These are phyloP conservation scores for Gilbertella persicaria DNA, from an alignment of 371 early-diverging fungal species.

Conservation along the genomic window DNA sequence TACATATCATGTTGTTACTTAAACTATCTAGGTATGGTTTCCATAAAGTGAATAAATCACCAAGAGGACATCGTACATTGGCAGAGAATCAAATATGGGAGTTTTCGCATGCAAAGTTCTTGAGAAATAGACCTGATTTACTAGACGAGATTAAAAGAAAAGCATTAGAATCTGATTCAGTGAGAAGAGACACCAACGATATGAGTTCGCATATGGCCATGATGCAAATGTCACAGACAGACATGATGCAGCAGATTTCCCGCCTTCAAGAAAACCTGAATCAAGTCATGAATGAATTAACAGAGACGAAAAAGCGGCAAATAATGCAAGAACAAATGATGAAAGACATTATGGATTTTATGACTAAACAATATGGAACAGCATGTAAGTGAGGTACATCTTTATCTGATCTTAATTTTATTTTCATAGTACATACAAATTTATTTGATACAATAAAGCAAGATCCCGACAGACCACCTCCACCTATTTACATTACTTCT, in stretches of 20 bases:
- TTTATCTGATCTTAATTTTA: neutral
- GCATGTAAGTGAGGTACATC: constrained; percentile 23
- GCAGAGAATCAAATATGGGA: constrained; percentile 78
- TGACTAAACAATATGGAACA: constrained; percentile 49
- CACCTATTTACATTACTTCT: constrained; percentile 37
- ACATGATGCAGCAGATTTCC: constrained; percentile 70
- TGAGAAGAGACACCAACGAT: constrained; percentile 70
- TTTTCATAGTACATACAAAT: neutral
- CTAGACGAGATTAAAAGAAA: constrained; percentile 60
- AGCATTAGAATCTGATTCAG: constrained; percentile 73
- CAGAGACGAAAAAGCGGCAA: constrained; percentile 68
- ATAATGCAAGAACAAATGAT: constrained; percentile 63
- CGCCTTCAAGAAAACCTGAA: constrained; percentile 70
- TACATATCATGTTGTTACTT: neutral
- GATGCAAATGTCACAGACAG: constrained; percentile 76
- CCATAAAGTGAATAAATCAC: constrained; percentile 75
- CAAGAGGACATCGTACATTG: constrained; percentile 68
- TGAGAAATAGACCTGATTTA: constrained; percentile 57
- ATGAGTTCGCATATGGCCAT: constrained; percentile 70
- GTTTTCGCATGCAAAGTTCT: constrained; percentile 58
- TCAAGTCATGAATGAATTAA: constrained; percentile 71
- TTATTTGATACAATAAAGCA: constrained; percentile 8
- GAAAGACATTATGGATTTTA: constrained; percentile 61
- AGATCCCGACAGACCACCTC: constrained; percentile 40
- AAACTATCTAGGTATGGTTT: constrained; percentile 59